Evolutionary conservation across 163 green algal species (phyloP).

Genomic region (Scenedesmus sp.): DNA sequence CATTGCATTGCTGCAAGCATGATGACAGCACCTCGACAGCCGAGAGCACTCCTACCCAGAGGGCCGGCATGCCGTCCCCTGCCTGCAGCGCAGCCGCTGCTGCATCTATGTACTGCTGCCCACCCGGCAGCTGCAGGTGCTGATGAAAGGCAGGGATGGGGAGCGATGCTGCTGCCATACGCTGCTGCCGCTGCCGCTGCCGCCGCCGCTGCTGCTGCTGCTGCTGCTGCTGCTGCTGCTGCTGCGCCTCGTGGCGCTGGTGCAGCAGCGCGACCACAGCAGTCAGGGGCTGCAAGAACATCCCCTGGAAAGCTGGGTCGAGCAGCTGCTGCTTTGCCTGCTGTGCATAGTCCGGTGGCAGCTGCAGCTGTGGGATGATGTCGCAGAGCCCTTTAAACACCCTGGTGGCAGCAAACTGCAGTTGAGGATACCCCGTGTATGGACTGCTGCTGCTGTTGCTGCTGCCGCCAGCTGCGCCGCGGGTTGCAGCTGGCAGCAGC

Average conservation of each 20-base stretch:
- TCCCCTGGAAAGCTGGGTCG: not conserved
- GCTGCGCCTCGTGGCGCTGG: not conserved
- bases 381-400: no score
- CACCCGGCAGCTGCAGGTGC: not conserved
- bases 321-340: not conserved
- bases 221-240: not conserved
- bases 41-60: not conserved
- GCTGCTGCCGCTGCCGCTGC: not conserved
- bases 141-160: not conserved
- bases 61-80: not conserved
- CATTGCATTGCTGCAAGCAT: not conserved
- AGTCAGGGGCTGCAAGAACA: not conserved
- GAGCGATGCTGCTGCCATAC: not conserved
- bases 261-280: not conserved
- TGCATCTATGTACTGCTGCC: not conserved
- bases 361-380: not conserved
- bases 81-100: not conserved
- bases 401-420: no score
- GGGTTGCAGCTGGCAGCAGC: not conserved
- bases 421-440: not conserved
- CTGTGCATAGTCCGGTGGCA: no score
- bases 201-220: not conserved
- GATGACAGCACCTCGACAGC: no score
- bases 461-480: not conserved
- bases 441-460: slow-evolving; percentile 2